Conservation (phyloP, 106 monocot species). For the Dendrobium catenatum region DNA sequence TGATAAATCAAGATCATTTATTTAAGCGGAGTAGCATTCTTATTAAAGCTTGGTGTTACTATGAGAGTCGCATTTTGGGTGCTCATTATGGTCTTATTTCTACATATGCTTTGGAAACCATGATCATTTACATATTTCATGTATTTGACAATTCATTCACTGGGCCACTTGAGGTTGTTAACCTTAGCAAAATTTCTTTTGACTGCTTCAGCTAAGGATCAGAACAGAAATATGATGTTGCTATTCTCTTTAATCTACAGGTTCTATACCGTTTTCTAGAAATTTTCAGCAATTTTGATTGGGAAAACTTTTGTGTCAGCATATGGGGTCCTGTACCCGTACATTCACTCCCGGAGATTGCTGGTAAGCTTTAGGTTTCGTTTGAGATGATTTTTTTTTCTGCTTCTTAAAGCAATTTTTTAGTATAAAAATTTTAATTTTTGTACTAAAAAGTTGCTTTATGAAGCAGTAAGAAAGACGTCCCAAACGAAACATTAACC, state of each 20-base stretch:
- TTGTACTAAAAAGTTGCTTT: too few relatives aligned
- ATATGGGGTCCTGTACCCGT: constrained; percentile 47
- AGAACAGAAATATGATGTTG: background rate
- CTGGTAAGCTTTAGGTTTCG: constrained; percentile 14
- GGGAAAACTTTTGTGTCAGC: constrained; percentile 82
- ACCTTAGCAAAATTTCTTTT: background rate
- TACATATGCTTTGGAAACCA: constrained; percentile 79
- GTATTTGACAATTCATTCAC: constrained; percentile 71
- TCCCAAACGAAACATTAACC: too few relatives aligned
- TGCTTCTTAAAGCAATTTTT: too few relatives aligned
- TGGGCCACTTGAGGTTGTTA: constrained; percentile 81
- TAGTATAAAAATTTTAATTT: too few relatives aligned
- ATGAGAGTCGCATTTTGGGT: constrained; percentile 81
- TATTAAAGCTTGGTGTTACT: constrained; percentile 86
- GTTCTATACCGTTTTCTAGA: constrained; percentile 84
- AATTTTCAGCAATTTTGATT: constrained; percentile 88
- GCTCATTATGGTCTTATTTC: constrained; percentile 95
- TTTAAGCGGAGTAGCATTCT: constrained; percentile 89
- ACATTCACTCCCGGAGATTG: constrained; percentile 42
- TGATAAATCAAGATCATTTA: constrained; percentile 63
- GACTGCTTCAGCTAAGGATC: background rate
- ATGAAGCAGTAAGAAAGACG: too few relatives aligned
- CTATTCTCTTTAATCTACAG: constrained; percentile 23
- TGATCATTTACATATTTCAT: constrained; percentile 86
- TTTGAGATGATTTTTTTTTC: background rate